These are phyloP conservation scores for Gastrodia elata DNA, from an alignment of 106 monocot genomes.

Conservation along the genomic window DNA sequence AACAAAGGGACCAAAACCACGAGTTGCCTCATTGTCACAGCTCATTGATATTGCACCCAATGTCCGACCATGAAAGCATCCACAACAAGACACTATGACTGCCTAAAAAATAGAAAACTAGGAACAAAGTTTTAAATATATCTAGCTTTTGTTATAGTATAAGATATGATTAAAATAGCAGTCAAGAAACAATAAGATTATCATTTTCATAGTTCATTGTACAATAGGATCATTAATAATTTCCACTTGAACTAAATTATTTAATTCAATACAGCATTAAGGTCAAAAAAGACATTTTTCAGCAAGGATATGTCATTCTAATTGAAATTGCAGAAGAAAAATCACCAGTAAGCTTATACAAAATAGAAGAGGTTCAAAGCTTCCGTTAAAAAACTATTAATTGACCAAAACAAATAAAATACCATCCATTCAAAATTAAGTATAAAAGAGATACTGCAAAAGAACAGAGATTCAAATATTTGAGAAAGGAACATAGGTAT, in stretches of 20 bases:
- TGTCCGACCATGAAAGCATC: constrained; percentile 98
- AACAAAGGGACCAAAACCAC: constrained; percentile 92
- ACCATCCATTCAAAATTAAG: neutral
- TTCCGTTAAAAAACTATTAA: neutral
- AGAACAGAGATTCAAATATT: neutral
- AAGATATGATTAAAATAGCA: neutral
- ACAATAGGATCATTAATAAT: neutral
- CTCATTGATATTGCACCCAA: constrained; percentile 97
- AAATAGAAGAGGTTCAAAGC: neutral
- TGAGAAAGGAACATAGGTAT: neutral
- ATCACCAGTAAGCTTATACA: neutral
- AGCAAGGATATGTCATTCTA: neutral
- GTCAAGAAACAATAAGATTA: neutral
- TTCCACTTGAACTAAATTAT: neutral
- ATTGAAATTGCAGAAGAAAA: neutral
- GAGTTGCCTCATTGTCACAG: constrained; percentile 90
- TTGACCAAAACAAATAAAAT: neutral
- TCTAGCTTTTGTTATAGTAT: neutral
- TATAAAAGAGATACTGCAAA: neutral
- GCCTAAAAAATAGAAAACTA: constrained; percentile 35
- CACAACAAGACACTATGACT: constrained; percentile 88
- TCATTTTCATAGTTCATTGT: neutral
- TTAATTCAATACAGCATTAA: neutral
- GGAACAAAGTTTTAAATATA: constrained; percentile 2
- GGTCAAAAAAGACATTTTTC: neutral